Conservation (phyloP, 768 basidiomycete species). For the Lyophyllum shimeji region DNA sequence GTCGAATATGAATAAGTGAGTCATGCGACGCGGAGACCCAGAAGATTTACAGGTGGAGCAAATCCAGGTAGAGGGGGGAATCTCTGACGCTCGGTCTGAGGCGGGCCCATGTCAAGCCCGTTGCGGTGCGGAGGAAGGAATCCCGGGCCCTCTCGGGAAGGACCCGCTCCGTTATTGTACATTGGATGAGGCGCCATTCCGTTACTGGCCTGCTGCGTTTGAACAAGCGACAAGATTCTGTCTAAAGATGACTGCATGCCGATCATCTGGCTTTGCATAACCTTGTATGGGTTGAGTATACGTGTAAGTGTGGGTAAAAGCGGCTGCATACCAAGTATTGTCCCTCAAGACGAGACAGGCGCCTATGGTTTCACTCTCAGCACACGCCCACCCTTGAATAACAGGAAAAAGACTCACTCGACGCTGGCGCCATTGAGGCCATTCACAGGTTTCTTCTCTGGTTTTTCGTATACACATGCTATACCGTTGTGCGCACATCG, state of each 20-base stretch:
- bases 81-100: constrained; percentile 31
- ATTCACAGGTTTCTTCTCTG: constrained; percentile 79
- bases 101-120: constrained; percentile 36
- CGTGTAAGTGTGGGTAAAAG: constrained; percentile 4
- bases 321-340: constrained; percentile 66
- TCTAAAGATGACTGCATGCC: constrained; percentile 90
- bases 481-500: constrained; percentile 83
- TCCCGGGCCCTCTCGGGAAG: constrained; percentile 29
- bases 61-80: constrained; percentile 93
- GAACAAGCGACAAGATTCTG: constrained; percentile 73
- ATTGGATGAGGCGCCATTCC: constrained; percentile 33
- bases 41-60: constrained; percentile 72
- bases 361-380: constrained; percentile 40
- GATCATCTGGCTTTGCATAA: constrained; percentile 94
- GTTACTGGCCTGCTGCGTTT: constrained; percentile 35
- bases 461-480: constrained; percentile 86
- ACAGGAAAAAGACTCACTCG: constrained; percentile 51
- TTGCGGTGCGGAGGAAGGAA: constrained; percentile 37
- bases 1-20: constrained; percentile 8
- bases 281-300: constrained; percentile 37
- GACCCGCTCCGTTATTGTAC: constrained; percentile 32
- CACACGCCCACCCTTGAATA: not conserved
- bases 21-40: not conserved
- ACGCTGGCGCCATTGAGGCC: constrained; percentile 61
- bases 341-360: constrained; percentile 80